Base-by-base conservation (phyloP, 129 eudicot species). In the Heracleum sosnowskyi region DNA sequence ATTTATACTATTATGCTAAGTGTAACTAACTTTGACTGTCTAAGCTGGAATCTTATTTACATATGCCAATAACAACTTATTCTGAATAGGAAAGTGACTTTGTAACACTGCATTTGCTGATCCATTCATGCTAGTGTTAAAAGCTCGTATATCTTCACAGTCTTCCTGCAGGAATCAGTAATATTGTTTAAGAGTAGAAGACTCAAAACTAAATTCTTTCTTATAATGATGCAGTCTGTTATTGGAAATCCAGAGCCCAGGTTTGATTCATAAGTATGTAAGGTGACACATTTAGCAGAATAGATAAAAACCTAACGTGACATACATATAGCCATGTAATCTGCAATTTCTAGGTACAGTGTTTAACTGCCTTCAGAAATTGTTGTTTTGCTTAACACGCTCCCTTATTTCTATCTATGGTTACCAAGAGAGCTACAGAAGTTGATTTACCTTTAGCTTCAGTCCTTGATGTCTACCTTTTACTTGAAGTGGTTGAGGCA, bases 381-480 rank as follows among this genome's bases (percentile, higher is more conserved):
- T 34, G 5, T 29, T 35, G 44, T 69, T 18, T 20, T 34, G 35
- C 63, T 12, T 62, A 28, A 62, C 69, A 11, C 11, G 69, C 69
- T 8, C 11, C 17, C 36, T 28, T 60, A 7, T 1, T n/a, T 39
- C 5, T 62, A 26, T 62, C 29, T 62, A 39, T 39, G 18, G 29
- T 62, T 26, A 62, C 36, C 35, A 0, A 41, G 44, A 16, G 47
- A 53, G 35, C 18, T n/a, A 20, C 31, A 76, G 2, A 18, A 11
- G 68, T 12, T 24, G 45, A 31, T 64, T 35, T 85, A 91, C 96
- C 92, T 93, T 90, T 73, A 86, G 82, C 79, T 81, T 90, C 29
- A 78, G 63, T 22, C 62, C 79, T 63, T 85, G 89, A 45, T 78
- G 76, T 86, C 85, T 81, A 1, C 78, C 81, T 79, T 84, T 90